Conservation (phyloP, 2,329 filamentous ascomycete genomes). For the Lasiodiplodia gonubiensis region DNA sequence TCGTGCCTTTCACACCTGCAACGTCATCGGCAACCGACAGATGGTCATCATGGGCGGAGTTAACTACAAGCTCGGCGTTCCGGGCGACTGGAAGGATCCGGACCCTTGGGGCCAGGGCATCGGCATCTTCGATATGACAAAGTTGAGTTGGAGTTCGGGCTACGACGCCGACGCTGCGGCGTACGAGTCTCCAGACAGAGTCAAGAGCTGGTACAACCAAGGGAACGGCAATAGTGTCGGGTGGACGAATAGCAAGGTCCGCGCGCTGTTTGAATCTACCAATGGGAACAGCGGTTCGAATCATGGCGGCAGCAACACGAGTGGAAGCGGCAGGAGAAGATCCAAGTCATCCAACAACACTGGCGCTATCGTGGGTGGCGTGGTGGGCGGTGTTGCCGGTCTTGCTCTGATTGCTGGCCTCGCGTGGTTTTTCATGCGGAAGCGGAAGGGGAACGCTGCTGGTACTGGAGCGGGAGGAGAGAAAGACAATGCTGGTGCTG, state of each 20-base stretch:
- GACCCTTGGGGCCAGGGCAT: slow-evolving; percentile 12
- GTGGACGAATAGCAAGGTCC: neutral
- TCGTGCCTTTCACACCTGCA: slow-evolving; percentile 4
- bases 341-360: neutral
- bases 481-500: neutral
- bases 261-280: neutral
- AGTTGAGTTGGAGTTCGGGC: neutral
- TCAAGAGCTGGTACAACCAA: slow-evolving; percentile 10
- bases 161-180: slow-evolving; percentile 7
- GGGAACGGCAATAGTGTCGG: neutral
- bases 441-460: neutral
- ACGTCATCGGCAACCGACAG: slow-evolving; percentile 10
- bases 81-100: neutral
- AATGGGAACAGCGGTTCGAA: neutral
- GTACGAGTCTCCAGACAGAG: slow-evolving; percentile 9
- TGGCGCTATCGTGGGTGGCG: neutral
- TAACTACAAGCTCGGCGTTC: neutral
- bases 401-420: neutral
- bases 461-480: neutral
- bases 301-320: neutral
- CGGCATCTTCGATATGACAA: slow-evolving; percentile 11
- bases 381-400: neutral
- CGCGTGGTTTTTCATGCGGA: neutral
- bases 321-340: neutral
- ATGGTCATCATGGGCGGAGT: slow-evolving; percentile 15